phyloP scores from a whole-genome alignment of 148 eudicot genomes.

The Arbutus unedo region DNA sequence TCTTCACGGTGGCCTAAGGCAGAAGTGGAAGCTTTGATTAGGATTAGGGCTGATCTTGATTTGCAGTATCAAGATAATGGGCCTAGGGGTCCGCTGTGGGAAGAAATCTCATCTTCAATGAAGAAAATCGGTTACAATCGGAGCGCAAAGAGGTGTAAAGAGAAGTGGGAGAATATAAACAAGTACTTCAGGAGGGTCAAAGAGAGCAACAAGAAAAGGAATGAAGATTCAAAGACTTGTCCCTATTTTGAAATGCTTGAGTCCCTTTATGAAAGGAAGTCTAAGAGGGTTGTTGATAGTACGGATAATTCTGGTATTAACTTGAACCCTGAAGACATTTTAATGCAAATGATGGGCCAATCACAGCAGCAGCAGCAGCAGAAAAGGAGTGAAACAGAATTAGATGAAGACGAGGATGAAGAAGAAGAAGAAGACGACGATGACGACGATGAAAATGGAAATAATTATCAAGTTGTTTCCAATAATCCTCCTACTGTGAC shows the following conservation, averaged over 20 bases:
- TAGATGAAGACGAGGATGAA: slow-evolving; percentile 25
- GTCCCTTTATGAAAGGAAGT: slow-evolving; percentile 40
- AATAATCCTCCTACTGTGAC: slow-evolving; percentile 31
- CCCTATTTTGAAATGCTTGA: slow-evolving; percentile 72
- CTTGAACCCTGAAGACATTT: slow-evolving; percentile 58
- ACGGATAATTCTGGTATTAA: slow-evolving; percentile 40
- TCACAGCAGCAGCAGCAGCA: slow-evolving; percentile 24
- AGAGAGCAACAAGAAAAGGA: slow-evolving; percentile 68
- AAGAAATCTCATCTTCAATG: slow-evolving; percentile 66
- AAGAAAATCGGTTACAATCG: slow-evolving; percentile 63
- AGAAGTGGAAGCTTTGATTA: slow-evolving; percentile 70
- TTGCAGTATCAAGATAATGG: slow-evolving; percentile 44
- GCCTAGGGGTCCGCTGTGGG: slow-evolving; percentile 74
- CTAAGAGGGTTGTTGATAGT: slow-evolving; percentile 33
- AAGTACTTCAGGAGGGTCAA: slow-evolving; percentile 77
- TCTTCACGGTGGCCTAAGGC: slow-evolving; percentile 82
- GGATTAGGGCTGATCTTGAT: slow-evolving; percentile 51
- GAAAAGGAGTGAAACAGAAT: slow-evolving; percentile 13
- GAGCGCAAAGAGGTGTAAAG: slow-evolving; percentile 76
- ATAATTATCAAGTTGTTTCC: slow-evolving; percentile 34
- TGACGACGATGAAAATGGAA: slow-evolving; percentile 25
- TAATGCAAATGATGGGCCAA: slow-evolving; percentile 52
- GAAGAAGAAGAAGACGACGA: slow-evolving; percentile 26
- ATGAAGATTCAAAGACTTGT: slow-evolving; percentile 76
- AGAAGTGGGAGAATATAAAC: slow-evolving; percentile 92